Conservation (phyloP, 163 green algal genomes). For the Coccomyxa subellipsoidea region DNA sequence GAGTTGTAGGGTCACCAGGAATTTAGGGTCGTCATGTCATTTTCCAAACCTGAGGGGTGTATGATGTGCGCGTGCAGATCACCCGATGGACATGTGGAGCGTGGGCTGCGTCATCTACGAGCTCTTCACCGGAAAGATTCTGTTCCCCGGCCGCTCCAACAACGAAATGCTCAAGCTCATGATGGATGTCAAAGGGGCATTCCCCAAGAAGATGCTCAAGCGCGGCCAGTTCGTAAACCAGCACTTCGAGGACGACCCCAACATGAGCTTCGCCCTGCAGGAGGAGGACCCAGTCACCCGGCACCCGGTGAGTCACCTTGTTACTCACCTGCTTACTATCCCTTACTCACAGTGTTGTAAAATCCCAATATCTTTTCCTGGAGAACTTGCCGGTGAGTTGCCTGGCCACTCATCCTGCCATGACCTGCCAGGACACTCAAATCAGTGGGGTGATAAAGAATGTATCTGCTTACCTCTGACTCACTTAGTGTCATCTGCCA, state of each 20-base stretch:
- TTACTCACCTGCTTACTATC: too few species aligned
- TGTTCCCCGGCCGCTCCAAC: conserved; percentile 94
- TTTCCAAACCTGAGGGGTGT: too few species aligned
- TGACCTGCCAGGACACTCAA: too few species aligned
- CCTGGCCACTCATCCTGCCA: too few species aligned
- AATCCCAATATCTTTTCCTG: too few species aligned
- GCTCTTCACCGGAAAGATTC: conserved; percentile 94
- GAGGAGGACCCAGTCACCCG: conserved; percentile 89
- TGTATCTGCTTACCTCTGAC: too few species aligned
- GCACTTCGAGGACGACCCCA: conserved; percentile 91
- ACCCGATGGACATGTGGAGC: conserved; percentile 91
- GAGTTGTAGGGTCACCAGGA: too few species aligned
- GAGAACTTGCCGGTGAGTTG: too few species aligned
- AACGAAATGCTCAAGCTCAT: conserved; percentile 98
- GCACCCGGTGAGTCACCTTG: conserved; percentile 51
- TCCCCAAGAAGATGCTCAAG: conserved; percentile 95
- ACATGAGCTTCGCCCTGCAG: conserved; percentile 74
- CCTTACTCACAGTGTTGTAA: too few species aligned
- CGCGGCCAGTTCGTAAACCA: conserved; percentile 81
- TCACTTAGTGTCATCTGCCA: too few species aligned
- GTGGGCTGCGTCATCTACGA: conserved; percentile 96
- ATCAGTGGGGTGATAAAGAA: too few species aligned
- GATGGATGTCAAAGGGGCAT: conserved; percentile 93
- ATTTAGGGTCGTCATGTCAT: too few species aligned
- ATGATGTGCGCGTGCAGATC: neutral